Conservation (phyloP, 306 rosid species). For the Trifolium pratense region DNA sequence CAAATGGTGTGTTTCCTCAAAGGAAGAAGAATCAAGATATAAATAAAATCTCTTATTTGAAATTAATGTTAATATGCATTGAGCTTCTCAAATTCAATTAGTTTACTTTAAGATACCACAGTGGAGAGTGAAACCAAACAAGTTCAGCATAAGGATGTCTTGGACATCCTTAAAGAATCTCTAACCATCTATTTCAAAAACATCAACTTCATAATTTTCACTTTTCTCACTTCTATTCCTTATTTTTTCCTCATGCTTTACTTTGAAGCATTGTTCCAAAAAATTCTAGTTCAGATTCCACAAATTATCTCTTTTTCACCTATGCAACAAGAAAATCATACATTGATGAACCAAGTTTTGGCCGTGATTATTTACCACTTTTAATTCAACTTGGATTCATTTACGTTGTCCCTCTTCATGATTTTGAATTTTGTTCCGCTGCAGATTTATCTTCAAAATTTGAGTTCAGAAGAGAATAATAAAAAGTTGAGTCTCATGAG, state of each 20-base stretch:
- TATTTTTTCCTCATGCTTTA: too few species aligned
- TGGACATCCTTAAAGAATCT: conserved; percentile 57
- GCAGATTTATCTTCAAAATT: conserved; percentile 47
- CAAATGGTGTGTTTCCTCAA: too few species aligned
- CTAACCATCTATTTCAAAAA: conserved; percentile 37
- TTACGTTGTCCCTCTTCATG: conserved; percentile 49
- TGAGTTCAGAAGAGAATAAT: conserved; percentile 21
- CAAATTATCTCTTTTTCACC: conserved; percentile 23
- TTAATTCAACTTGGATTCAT: conserved; percentile 46
- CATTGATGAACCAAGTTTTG: not conserved
- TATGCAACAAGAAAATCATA: not conserved
- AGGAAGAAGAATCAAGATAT: too few species aligned
- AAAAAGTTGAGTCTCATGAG: conserved; percentile 25
- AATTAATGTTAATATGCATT: too few species aligned
- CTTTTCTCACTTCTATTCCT: too few species aligned
- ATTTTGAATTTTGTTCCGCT: conserved; percentile 46
- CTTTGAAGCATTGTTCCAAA: too few species aligned
- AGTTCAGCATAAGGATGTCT: conserved; percentile 39
- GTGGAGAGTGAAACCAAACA: conserved; percentile 50
- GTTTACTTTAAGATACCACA: not conserved
- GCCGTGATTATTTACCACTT: conserved; percentile 1
- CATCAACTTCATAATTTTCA: conserved; percentile 3
- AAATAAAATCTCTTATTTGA: too few species aligned
- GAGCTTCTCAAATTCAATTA: too few species aligned
- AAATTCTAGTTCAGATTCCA: conserved; percentile 42